phyloP scores from a whole-genome alignment of 352 stramenopile species.

The Pythium grandisporangium region DNA sequence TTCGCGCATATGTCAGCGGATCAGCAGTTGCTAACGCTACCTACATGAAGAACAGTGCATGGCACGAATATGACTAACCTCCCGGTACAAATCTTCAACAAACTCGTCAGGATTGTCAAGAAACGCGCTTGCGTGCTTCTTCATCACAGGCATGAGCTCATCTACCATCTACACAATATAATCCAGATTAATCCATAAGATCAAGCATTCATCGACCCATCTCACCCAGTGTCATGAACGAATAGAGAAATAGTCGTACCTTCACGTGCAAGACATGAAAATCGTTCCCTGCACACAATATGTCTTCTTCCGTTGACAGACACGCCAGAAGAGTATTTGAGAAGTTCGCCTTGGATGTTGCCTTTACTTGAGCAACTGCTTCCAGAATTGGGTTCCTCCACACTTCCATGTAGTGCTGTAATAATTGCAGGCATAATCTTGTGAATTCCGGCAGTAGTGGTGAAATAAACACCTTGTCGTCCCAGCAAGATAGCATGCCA shows the following conservation, averaged over 20 bases:
- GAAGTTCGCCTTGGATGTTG: constrained; percentile 39
- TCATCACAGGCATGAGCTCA: constrained; percentile 30
- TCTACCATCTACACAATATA: constrained; percentile 30
- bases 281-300: constrained; percentile 62
- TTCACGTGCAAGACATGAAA: constrained; percentile 53
- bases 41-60: too few species aligned
- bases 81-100: constrained; percentile 22
- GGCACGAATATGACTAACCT: too few species aligned
- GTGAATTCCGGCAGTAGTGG: constrained; percentile 53
- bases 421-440: constrained; percentile 61
- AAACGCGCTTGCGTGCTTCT: constrained; percentile 21
- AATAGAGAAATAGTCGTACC: constrained; percentile 16
- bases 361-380: constrained; percentile 31
- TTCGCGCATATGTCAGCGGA: constrained; percentile 1
- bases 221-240: too few species aligned
- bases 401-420: constrained; percentile 44
- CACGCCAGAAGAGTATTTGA: constrained; percentile 24
- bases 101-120: constrained; percentile 35
- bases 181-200: not conserved
- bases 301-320: constrained; percentile 44
- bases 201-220: too few species aligned
- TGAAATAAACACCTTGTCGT: constrained; percentile 36
- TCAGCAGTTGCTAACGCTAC: too few species aligned
- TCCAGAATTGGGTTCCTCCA: constrained; percentile 46
- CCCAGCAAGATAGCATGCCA: constrained; percentile 48